Conservation (phyloP, 2,329 filamentous ascomycete species). For the Alternaria triticina region DNA sequence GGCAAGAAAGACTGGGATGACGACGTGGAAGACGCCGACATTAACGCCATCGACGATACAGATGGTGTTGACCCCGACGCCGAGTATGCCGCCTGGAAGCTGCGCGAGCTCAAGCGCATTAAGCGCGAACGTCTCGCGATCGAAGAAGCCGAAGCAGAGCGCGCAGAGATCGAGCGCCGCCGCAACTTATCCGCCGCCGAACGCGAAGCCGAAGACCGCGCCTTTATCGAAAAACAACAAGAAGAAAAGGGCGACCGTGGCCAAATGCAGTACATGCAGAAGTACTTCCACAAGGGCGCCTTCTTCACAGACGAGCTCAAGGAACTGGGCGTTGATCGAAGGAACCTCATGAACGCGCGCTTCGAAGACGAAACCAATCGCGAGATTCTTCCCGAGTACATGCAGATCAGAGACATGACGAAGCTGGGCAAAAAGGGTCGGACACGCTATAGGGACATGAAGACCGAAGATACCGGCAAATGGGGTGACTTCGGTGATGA, state of each 20-base stretch:
- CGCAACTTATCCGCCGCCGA: constrained; percentile 87
- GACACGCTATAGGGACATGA: constrained; percentile 87
- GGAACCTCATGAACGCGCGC: constrained; percentile 84
- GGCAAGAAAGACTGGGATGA: constrained; percentile 88
- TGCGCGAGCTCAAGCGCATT: constrained; percentile 87
- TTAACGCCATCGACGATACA: constrained; percentile 83
- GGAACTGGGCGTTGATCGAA: constrained; percentile 74
- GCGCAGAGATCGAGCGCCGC: constrained; percentile 86
- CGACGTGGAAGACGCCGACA: constrained; percentile 67
- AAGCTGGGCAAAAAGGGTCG: constrained; percentile 91
- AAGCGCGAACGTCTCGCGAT: constrained; percentile 86
- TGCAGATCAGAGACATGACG: constrained; percentile 93
- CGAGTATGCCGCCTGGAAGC: constrained; percentile 90
- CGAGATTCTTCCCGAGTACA: constrained; percentile 83
- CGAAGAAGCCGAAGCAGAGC: constrained; percentile 81
- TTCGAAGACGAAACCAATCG: constrained; percentile 87
- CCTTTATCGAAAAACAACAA: constrained; percentile 76
- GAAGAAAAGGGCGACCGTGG: constrained; percentile 76
- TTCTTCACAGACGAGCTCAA: constrained; percentile 88
- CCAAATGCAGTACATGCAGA: constrained; percentile 89
- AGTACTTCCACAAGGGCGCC: constrained; percentile 95
- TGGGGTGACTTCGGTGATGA: constrained; percentile 73
- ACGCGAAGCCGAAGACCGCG: constrained; percentile 82
- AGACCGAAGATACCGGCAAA: constrained; percentile 85
- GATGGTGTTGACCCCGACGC: constrained; percentile 86